Conservation (phyloP, 768 basidiomycete species). For the Boletus tomentosulus region DNA sequence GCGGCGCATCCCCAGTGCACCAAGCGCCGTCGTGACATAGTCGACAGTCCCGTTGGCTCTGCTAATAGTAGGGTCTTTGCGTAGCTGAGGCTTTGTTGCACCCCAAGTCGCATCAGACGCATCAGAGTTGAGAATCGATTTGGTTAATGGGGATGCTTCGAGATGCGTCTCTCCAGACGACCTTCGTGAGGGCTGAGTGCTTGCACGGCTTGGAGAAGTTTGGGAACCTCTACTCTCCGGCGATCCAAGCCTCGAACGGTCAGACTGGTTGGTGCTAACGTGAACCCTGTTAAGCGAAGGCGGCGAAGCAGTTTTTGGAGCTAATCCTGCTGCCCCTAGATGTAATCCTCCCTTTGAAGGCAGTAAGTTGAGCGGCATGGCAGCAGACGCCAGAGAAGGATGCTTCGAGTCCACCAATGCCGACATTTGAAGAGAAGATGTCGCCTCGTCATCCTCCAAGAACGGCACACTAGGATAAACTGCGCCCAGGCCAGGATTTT, state of each 20-base stretch:
- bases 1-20: slow-evolving; percentile 29
- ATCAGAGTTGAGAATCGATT: slow-evolving; percentile 14
- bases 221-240: slow-evolving; percentile 10
- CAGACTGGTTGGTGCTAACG: slow-evolving; percentile 5
- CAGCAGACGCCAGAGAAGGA: slow-evolving; percentile 10
- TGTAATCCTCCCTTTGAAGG: slow-evolving; percentile 10
- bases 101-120: slow-evolving; percentile 13
- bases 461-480: slow-evolving; percentile 8
- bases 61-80: slow-evolving; percentile 5
- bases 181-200: slow-evolving; percentile 1
- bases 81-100: slow-evolving; percentile 12
- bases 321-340: neutral
- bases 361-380: slow-evolving; percentile 16
- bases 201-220: slow-evolving; percentile 7
- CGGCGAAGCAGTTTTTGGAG: slow-evolving; percentile 9
- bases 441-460: slow-evolving; percentile 16
- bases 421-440: slow-evolving; percentile 5
- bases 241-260: slow-evolving; percentile 16
- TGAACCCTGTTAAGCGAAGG: slow-evolving; percentile 4
- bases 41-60: slow-evolving; percentile 20
- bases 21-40: slow-evolving; percentile 19
- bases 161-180: slow-evolving; percentile 6
- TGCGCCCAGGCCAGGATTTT: slow-evolving; percentile 2
- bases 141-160: slow-evolving; percentile 6
- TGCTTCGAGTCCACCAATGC: slow-evolving; percentile 3